phyloP scores from a whole-genome alignment of 73 alveolate species.

The Durusdinium trenchii region DNA sequence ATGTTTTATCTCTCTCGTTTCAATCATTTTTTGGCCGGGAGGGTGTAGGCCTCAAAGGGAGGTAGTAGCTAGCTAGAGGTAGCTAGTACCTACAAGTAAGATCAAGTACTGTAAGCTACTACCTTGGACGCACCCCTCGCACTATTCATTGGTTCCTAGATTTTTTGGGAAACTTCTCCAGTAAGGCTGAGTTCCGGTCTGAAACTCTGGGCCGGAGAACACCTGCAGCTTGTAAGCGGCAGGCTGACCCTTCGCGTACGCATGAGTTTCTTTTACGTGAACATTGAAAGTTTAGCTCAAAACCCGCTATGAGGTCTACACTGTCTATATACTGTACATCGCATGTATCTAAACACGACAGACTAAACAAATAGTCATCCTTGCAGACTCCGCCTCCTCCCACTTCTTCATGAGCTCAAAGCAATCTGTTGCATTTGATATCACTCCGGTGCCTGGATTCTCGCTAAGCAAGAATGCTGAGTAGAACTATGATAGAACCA shows the following conservation, averaged over 20 bases:
- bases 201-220: constrained; percentile 46
- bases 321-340: too few relatives aligned
- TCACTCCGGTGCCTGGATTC: constrained; percentile 37
- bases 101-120: too few relatives aligned
- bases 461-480: not conserved
- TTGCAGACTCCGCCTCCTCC: constrained; percentile 44
- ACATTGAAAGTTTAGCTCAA: not conserved
- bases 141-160: too few relatives aligned
- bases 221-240: not conserved
- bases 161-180: too few relatives aligned
- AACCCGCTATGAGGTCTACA: not conserved
- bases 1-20: not conserved
- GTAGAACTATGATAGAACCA: not conserved
- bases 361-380: too few relatives aligned
- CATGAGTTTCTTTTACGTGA: not conserved
- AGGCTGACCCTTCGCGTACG: not conserved
- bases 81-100: too few relatives aligned
- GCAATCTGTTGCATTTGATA: constrained; percentile 41
- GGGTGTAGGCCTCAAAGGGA: too few relatives aligned
- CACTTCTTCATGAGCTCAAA: constrained; percentile 80
- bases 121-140: too few relatives aligned
- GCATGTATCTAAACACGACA: too few relatives aligned
- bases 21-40: too few relatives aligned
- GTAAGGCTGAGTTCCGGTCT: not conserved
- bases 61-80: too few relatives aligned